Evolutionary conservation across 257 asterid species (phyloP), one percentile per base, ranked within the genome.

Genomic region (Solanum chmielewskii): DNA sequence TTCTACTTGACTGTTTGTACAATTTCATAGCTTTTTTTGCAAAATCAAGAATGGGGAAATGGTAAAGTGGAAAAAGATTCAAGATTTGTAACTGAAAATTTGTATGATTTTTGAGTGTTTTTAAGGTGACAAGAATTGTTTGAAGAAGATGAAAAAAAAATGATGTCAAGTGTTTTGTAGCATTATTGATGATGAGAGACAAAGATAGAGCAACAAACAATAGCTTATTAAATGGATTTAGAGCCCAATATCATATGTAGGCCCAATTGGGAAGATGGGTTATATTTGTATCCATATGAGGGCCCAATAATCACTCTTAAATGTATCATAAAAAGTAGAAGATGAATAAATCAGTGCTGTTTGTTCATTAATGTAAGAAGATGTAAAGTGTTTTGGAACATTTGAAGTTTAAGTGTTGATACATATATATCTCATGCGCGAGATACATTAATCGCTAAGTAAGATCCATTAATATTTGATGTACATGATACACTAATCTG

Each of bases 1-100:
- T 90, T 64, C 94, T 90, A 90, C 93, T 90, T 31, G 92, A 82
- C 87, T 92, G 95, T 87, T 92, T 93, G 90, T 94, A 92, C 82
- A 94, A 88, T 88, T 95, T 95, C 98, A 95, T 93, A 76, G 92
- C 89, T 84, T 44, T 71, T 85, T 44, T 71, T 20, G 23, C 33
- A 76, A 76, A 41, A 41, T 76, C 59, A 76, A 76, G 83, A 23
- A 76, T 29, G 85, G 62, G 42, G 42, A 10, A 16, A 33, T 59
- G 66, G 66, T 59, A 75, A 41, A 13, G 8, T 31, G n/a, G 39
- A 7, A 56, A 56, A 56, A 56, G 4, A 13, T 42, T 4, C 47
- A 31, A 13, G 60, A 42, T 45, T 78, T 78, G 84, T 78, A 45
- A 25, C 64, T 45, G 23, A 14, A 45, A 78, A 4, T 42, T 33